Evolutionary conservation across 176 grass and related monocot genomes (phyloP), one percentile per base, ranked within the genome.

Genomic region (Leersia perrieri): DNA sequence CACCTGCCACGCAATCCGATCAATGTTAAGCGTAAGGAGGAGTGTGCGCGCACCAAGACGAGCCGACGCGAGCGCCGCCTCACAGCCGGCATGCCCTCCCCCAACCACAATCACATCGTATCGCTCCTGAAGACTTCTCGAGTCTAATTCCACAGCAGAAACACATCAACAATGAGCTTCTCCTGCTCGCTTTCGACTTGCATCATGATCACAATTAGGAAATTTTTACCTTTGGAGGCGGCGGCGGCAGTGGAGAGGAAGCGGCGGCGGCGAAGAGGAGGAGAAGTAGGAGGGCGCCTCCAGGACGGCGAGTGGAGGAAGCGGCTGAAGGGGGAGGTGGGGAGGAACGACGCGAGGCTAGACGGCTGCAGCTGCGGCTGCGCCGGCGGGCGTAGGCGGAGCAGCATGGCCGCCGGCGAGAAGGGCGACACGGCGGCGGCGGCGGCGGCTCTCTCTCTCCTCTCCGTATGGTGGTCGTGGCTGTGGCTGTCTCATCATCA

Each of bases 1-100:
- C 25, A 95, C 96, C 92, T 95, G 96, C 96, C 96, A 99, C n/a
- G 96, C 96, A 60, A 99, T 99, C 22, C 92, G 86, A 77, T 99
- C 96, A 64, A 99, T 87, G 66, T 99, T 99, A 80, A 99, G 86
- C 13, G 96, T 99, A 36, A 99, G 96, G 70, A 98, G 96, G 14
- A 99, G 92, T 44, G 96, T 95, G 63, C 87, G 88, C 4, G 92
- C 96, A 29, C 96, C 95, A 2, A 98, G 88, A 12, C 92, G 88
- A 76, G 96, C 90, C 18, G 96, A 91, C 32, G 96, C 96, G 36
- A 98, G 90, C 44, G 96, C 96, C 65, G 96, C 92, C 65, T 98
- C 96, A 65, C 96, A 98, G 49, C 92, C 96, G 28, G 96, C 96
- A 83, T 98, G 92, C 2, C 92, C 96, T 28, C 96, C 96, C 36